A percentile compares a stretch with the other conserved stretches of the same genome.
Evolutionary conservation across 1,139 yeast genomes (phyloP).

Genomic region (Hyphopichia buzzinii): DNA sequence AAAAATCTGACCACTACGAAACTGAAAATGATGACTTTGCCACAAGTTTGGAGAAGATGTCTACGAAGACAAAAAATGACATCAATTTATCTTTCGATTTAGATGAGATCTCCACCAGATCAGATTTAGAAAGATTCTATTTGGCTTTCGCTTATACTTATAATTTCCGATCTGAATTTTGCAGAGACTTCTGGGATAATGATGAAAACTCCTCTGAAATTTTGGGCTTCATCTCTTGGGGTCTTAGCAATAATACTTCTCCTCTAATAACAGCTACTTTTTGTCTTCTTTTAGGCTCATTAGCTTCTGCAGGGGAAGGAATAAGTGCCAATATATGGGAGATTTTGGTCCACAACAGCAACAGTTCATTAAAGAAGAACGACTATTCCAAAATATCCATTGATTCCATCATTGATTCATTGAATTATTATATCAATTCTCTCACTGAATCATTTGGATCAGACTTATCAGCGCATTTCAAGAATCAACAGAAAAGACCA

Average conservation of each 20-base stretch:
- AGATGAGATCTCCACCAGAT: conserved; percentile 63
- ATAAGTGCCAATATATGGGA: conserved; percentile 47
- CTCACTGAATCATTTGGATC: conserved; percentile 44
- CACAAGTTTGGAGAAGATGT: conserved; percentile 3
- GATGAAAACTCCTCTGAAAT: conserved; percentile 41
- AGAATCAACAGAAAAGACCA: conserved; percentile 33
- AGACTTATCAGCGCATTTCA: conserved; percentile 32
- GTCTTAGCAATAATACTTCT: conserved; percentile 73
- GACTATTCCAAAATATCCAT: conserved; percentile 55
- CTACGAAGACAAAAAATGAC: conserved; percentile 4
- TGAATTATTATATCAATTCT: conserved; percentile 54
- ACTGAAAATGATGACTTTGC: conserved; percentile 3
- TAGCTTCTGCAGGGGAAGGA: conserved; percentile 60
- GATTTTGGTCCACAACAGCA: conserved; percentile 29
- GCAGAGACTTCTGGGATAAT: conserved; percentile 70
- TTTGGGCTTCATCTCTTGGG: conserved; percentile 86
- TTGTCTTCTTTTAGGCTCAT: conserved; percentile 72
- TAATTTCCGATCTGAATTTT: conserved; percentile 56
- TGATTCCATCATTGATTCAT: conserved; percentile 55
- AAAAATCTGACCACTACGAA: conserved; percentile 1
- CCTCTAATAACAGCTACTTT: conserved; percentile 82
- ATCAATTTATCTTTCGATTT: conserved; percentile 24
- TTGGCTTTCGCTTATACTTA: conserved; percentile 73
- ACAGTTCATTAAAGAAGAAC: conserved; percentile 28
- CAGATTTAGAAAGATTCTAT: conserved; percentile 87